Evolutionary conservation across 495 filamentous ascomycete genomes (phyloP).

Genomic region (Bacidia gigantensis): DNA sequence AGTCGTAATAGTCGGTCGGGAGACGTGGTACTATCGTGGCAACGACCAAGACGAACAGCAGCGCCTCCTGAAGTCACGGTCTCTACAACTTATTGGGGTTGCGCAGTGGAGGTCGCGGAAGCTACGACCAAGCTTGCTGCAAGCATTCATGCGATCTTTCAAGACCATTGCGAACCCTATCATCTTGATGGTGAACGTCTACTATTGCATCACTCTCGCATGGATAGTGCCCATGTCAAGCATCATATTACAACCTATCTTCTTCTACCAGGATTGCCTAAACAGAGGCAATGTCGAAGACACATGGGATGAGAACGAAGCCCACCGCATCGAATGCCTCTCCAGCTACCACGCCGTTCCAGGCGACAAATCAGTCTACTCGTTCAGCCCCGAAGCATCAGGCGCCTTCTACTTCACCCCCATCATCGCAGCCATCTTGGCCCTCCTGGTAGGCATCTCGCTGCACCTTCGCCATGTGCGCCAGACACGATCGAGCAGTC

Average conservation of each 20-base stretch:
- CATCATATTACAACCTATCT: constrained; percentile 25
- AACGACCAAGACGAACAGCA: constrained; percentile 11
- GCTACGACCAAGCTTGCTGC: constrained; percentile 8
- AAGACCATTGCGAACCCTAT: constrained; percentile 22
- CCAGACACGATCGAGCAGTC: constrained; percentile 30
- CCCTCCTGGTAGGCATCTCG: constrained; percentile 40
- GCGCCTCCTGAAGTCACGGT: constrained; percentile 6
- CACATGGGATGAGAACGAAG: background rate
- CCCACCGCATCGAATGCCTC: background rate
- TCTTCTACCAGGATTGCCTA: constrained; percentile 21
- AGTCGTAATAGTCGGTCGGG: constrained; percentile 10
- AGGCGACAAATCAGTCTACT: background rate
- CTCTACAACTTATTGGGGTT: constrained; percentile 14
- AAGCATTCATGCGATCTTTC: constrained; percentile 15
- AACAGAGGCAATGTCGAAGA: constrained; percentile 13
- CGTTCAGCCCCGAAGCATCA: background rate
- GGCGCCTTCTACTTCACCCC: constrained; percentile 44
- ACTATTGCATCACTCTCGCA: constrained; percentile 27
- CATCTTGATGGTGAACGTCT: constrained; percentile 23
- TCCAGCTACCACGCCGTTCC: background rate
- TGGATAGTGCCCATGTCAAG: constrained; percentile 31
- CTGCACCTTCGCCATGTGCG: constrained; percentile 37
- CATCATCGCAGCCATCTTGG: constrained; percentile 38
- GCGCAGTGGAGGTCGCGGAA: constrained; percentile 13
- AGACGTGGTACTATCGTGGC: constrained; percentile 13